Conservation (phyloP, 2,329 filamentous ascomycete species). For the Chrysosporium queenslandicum region DNA sequence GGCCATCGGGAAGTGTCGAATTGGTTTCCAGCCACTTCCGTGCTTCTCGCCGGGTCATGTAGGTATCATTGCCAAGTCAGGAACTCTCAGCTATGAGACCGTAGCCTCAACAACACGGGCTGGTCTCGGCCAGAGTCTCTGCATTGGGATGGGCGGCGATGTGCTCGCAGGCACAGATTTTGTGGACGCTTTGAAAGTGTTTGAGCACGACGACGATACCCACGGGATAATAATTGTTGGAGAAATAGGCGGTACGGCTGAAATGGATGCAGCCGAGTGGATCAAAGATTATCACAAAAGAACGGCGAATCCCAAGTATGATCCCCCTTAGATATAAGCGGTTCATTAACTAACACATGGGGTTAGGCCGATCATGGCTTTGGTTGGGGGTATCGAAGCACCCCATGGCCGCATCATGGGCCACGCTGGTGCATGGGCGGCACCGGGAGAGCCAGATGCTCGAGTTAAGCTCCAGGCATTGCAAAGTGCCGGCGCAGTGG, state of each 20-base stretch:
- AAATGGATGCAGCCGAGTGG: conserved; percentile 64
- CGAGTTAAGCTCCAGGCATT: conserved; percentile 57
- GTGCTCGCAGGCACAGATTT: conserved; percentile 64
- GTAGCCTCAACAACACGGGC: conserved; percentile 63
- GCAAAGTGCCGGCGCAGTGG: conserved; percentile 54
- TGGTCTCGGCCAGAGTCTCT: conserved; percentile 67
- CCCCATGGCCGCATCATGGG: conserved; percentile 61
- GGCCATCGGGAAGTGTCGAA: conserved; percentile 57
- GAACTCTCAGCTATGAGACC: conserved; percentile 69
- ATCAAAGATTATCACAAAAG: conserved; percentile 55
- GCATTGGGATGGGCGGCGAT: conserved; percentile 69
- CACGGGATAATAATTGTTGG: conserved; percentile 63
- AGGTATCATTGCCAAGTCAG: conserved; percentile 70
- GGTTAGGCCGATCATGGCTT: conserved; percentile 57
- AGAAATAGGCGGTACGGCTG: conserved; percentile 60
- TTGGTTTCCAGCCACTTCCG: conserved; percentile 66
- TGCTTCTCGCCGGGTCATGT: conserved; percentile 60
- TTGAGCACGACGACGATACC: conserved; percentile 57
- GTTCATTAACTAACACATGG: conserved; percentile 17
- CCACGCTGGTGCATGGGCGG: conserved; percentile 64
- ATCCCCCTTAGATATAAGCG: neutral
- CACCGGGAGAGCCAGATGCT: conserved; percentile 55
- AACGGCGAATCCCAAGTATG: conserved; percentile 52
- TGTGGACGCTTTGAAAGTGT: conserved; percentile 57
- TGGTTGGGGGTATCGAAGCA: conserved; percentile 59